Evolutionary conservation across 768 basidiomycete genomes (phyloP), one percentile per base, ranked within the genome.

Genomic region (Russula earlei): DNA sequence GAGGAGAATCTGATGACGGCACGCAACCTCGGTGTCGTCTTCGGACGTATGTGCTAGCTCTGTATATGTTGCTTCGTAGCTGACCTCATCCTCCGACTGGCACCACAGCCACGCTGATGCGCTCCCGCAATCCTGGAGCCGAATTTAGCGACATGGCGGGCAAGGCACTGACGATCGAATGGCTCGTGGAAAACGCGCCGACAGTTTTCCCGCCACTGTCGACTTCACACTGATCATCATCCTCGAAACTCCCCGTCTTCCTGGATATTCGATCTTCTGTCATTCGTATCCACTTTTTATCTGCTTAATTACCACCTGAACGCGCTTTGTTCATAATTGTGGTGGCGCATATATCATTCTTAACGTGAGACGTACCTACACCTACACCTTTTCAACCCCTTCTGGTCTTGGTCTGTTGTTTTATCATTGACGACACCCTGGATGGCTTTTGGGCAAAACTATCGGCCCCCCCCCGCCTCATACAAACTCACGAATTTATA

Each of bases 61-160:
- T 36, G 31, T 25, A 7, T 40, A 43, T 8, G 38, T 47, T 22
- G 11, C 42, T 55, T 54, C 24, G 45, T 33, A 11, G 43, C n/a
- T 63, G 6, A 50, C 49, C 6, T 14, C n/a, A 31, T n/a, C n/a
- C n/a, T n/a, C n/a, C n/a, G 38, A 52, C 51, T 66, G 2, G n/a
- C n/a, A n/a, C n/a, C n/a, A n/a, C 62, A 98, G 94, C 95, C 11
- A 98, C 95, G 0, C 75, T 99, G 19, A 90, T 97, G 85, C 82
- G 89, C 64, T 94, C 95, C 8, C 79, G 81, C 33, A 87, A 94
- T 67, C 83, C 87, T 4, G 77, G 78, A 25, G 82, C 89, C 17
- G 96, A 98, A 72, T 97, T 97, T 72, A 87, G 84, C 65, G 95
- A 99, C 69, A 98, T 98, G 90, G 94, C 91, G 8, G 91, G 91